Evolutionary conservation across 2,329 filamentous ascomycete genomes (phyloP).

Genomic region (Ceratocystis smalleyi): DNA sequence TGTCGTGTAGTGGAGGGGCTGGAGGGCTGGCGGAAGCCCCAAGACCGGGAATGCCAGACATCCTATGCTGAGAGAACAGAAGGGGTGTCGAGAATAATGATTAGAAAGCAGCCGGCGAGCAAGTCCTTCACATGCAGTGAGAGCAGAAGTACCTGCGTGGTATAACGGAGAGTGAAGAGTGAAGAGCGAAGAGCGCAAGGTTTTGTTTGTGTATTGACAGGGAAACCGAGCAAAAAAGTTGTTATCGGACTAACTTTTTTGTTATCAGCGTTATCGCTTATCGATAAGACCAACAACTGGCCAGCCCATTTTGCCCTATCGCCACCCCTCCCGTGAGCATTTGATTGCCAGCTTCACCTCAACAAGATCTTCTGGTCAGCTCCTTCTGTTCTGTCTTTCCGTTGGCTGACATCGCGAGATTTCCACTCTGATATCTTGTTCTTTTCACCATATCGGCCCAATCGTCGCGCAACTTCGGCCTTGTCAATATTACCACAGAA

Average conservation of each 20-base stretch:
- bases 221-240: slow-evolving; percentile 15
- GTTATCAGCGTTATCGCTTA: slow-evolving; percentile 9
- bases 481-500: not conserved
- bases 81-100: not conserved
- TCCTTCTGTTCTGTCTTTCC: no score
- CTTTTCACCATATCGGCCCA: no score
- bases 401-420: no score
- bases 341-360: not conserved
- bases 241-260: not conserved
- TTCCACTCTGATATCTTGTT: no score
- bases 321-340: not conserved
- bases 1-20: not conserved
- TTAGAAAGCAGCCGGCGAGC: not conserved
- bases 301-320: not conserved
- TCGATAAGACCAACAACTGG: not conserved
- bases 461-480: no score
- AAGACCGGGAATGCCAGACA: slow-evolving; percentile 11
- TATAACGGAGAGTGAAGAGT: not conserved
- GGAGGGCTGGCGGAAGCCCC: not conserved
- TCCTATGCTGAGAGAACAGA: not conserved
- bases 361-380: not conserved
- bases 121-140: not conserved
- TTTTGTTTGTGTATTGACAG: slow-evolving; percentile 4
- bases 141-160: not conserved
- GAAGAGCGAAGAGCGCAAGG: not conserved